Base-by-base conservation (phyloP, 257 asterid genomes). In the Capsicum chinense region DNA sequence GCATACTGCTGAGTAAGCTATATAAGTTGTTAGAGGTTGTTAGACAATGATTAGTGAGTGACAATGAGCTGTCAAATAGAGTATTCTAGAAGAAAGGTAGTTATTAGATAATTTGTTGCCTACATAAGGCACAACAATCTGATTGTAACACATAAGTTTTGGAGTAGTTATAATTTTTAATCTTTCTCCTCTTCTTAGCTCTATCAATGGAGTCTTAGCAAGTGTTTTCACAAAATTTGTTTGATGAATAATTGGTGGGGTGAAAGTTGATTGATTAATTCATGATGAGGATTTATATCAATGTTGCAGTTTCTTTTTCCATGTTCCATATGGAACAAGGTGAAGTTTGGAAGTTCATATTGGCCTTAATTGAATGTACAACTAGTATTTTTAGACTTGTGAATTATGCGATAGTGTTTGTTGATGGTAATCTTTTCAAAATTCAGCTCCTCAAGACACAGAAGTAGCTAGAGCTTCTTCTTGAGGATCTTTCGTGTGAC, bases 401-500 rank as follows among this genome's bases (percentile, higher is more conserved):
- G 68, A 83, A n/a, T 63, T 21, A 48, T 73, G 56, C 15, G 58
- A 79, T 70, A 79, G 12, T 81, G 79, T 83, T 80, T 62, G 67
- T 62, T 85, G 79, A 21, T 79, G 17, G 14, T 5, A 82, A 13
- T 69, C 62, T 42, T 39, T 70, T 54, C 62, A 56, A 57, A 78
- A 80, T 87, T 66, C 96, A 96, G 99, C 98, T 96, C 83, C 33
- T 89, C 85, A 96, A 90, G 95, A 90, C 98, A 73, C 87, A 93
- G 54, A 96, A 84, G 89, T 91, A 95, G 84, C 92, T 96, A 69
- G 99, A 96, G 91, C 93, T 90, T 85, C 98, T 96, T 74, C 97
- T 96, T 39, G 98, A 96, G 89, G 98, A 92, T 89, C 92, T 94
- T 90, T 97, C 99, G 79, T 90, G 97, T 87, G 99, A 96, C 87